Conservation (phyloP, 148 eudicot genomes). For the Rhododendron kiyosumense region DNA sequence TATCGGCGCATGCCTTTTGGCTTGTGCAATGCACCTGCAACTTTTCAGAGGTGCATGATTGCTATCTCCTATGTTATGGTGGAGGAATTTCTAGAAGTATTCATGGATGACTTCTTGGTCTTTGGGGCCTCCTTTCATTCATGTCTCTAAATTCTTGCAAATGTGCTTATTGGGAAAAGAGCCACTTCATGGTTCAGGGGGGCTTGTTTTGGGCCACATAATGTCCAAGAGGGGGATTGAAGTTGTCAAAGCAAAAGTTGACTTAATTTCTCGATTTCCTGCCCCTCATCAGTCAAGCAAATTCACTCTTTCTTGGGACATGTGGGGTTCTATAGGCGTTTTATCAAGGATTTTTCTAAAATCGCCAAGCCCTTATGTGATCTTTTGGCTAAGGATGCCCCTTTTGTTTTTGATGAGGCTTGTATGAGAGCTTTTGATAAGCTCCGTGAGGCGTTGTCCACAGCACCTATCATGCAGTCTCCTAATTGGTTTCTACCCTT, state of each 20-base stretch:
- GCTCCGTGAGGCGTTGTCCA: background rate
- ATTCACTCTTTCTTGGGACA: background rate
- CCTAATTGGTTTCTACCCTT: background rate
- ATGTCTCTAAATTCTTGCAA: too few species aligned
- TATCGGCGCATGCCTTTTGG: background rate
- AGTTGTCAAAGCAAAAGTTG: background rate
- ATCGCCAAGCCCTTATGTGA: background rate
- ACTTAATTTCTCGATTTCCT: too few species aligned
- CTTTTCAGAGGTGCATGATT: background rate
- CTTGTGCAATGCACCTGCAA: background rate
- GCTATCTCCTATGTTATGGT: background rate
- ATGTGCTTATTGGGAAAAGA: background rate
- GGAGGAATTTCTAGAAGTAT: background rate
- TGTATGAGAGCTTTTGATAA: background rate
- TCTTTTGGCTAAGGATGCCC: background rate
- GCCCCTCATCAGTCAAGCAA: too few species aligned
- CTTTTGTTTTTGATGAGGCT: too few species aligned
- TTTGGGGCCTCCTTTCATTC: background rate
- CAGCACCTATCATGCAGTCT: background rate
- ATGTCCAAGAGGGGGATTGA: too few species aligned
- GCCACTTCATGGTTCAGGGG: background rate
- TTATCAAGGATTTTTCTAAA: background rate
- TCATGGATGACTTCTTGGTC: background rate
- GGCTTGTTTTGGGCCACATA: too few species aligned
- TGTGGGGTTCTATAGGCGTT: background rate